These are phyloP conservation scores for Aureobasidium mangrovei DNA, from an alignment of 2,329 filamentous ascomycete species.

Conservation along the genomic window DNA sequence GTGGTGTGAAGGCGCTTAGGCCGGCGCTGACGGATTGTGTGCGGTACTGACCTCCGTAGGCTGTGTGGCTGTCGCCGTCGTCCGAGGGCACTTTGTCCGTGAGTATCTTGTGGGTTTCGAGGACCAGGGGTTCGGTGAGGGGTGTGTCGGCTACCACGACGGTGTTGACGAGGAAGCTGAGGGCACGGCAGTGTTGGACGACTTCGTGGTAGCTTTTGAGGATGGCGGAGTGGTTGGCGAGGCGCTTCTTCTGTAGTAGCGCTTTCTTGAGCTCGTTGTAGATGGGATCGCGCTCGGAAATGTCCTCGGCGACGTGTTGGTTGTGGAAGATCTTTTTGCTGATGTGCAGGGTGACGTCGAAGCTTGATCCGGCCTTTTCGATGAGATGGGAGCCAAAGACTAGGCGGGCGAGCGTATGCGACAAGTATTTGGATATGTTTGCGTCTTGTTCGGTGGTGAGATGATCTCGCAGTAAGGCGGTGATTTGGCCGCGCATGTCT, in stretches of 20 bases:
- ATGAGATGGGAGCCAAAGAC: neutral
- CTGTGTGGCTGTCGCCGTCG: neutral
- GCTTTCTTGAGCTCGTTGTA: neutral
- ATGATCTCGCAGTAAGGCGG: no score
- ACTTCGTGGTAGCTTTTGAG: neutral
- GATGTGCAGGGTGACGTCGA: neutral
- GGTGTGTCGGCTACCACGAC: neutral
- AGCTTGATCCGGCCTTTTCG: neutral
- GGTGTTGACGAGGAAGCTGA: neutral
- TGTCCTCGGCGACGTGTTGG: neutral
- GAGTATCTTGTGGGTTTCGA: neutral
- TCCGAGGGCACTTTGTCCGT: neutral
- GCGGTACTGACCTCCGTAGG: neutral
- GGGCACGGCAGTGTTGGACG: neutral
- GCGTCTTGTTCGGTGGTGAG: no score
- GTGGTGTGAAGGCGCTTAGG: neutral
- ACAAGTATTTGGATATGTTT: no score
- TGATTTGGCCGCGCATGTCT: no score
- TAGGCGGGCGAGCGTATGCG: neutral
- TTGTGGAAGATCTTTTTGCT: neutral
- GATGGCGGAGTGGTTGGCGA: no score
- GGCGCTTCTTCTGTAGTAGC: neutral
- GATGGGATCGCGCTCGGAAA: neutral
- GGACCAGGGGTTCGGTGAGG: neutral
- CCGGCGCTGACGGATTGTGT: neutral